Percentiles rank a stretch among this genome's conserved stretches.
Evolutionary conservation across 352 stramenopile genomes (phyloP).

Genomic region (Pythium inflatum): DNA sequence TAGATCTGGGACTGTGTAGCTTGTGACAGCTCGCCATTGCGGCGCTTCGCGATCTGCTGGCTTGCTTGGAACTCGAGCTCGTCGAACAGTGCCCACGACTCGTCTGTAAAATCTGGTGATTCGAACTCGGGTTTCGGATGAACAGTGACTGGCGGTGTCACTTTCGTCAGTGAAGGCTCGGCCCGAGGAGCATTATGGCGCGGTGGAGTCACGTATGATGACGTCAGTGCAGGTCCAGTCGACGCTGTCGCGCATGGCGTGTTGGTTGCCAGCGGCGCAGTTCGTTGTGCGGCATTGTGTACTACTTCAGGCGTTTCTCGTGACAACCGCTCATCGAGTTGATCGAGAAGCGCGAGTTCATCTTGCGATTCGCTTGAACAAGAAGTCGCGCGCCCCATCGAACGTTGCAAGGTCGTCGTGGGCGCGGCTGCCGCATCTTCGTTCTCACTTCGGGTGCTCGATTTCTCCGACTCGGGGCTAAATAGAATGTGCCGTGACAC

Average conservation of each 20-base stretch:
- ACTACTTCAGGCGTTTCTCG: conserved; percentile 2
- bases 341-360: conserved; percentile 64
- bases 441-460: background rate
- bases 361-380: conserved; percentile 51
- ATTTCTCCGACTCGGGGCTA: conserved; percentile 37
- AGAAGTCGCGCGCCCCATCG: conserved; percentile 5
- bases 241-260: conserved; percentile 8
- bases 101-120: conserved; percentile 68
- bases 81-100: conserved; percentile 78
- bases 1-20: conserved; percentile 19
- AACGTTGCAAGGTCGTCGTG: background rate
- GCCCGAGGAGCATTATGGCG: conserved; percentile 1
- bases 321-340: conserved; percentile 39
- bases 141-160: background rate
- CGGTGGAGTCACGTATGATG: conserved; percentile 20
- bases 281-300: background rate
- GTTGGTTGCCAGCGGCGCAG: no score
- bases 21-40: conserved; percentile 6
- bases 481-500: conserved; percentile 60
- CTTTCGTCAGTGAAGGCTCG: conserved; percentile 8
- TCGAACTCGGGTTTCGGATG: conserved; percentile 52
- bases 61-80: conserved; percentile 66
- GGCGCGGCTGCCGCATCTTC: background rate
- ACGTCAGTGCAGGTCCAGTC: background rate
- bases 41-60: conserved; percentile 38